Evolutionary conservation across 2,329 filamentous ascomycete species (phyloP), one percentile per base, ranked within the genome.

Genomic region (Exophiala spinifera): DNA sequence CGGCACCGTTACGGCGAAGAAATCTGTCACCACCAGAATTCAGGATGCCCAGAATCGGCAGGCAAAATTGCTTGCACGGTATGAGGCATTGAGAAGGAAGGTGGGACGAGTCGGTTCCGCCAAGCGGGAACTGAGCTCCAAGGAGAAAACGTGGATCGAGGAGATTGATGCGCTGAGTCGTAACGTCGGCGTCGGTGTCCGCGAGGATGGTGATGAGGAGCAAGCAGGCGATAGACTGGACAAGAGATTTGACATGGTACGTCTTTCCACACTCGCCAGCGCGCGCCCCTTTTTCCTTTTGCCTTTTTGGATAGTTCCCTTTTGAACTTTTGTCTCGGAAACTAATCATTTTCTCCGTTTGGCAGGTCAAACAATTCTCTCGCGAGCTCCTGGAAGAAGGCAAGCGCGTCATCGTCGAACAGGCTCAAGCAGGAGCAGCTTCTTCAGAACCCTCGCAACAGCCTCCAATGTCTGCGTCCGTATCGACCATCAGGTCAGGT

Each of bases 51-150:
- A 68, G 53, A 65, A 70, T 21, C 67, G 65, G 50, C 76, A 79
- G 53, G 60, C 64, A 19, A 61, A 72, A 14, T 65, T 79, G 25
- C 64, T 67, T 3, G 62, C 68, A 34, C 66, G 76, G 53, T 76
- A 77, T 59, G 72, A 76, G 47, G 63, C 65, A n/a, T 56, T 79
- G 39, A 70, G 74, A 25, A 70, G 65, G 28, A 77, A 72, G 62
- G 63, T 76, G 11, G 63, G 61, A 17, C 50, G 53, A 17, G 53
- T 53, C 2, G 72, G 72, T 48, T 68, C 71, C 2, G 72, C 72
- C 13, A 74, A 74, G 14, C 69, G 71, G 8, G 72, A 74, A 8
- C 63, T 78, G 34, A 76, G 72, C 53, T 70, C 74, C 21, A 76
- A 72, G 56, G 76, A 79, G 59, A 70, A 67, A 50, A 65, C 67